Percentiles rank a stretch among this genome's conserved stretches.
phyloP scores from a whole-genome alignment of 2,329 filamentous ascomycete species.

The Phialocephala sp. region DNA sequence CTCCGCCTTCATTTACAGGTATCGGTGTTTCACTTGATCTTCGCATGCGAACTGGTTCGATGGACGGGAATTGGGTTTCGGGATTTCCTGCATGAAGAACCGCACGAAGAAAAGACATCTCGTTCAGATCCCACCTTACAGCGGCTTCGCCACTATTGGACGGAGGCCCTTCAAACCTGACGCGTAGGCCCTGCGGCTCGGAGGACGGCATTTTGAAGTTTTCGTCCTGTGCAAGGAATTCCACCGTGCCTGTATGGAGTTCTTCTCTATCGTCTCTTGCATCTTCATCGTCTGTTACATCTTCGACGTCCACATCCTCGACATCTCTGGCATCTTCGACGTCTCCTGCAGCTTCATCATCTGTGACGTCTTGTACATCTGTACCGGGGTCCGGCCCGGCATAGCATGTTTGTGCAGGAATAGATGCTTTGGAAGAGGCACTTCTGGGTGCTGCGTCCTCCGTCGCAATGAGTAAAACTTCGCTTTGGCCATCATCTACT shows the following conservation, averaged over 20 bases:
- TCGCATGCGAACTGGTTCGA: not conserved
- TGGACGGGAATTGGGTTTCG: not conserved
- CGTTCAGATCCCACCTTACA: not conserved
- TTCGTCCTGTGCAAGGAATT: not conserved
- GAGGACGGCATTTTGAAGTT: not conserved
- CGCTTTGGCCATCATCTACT: not conserved
- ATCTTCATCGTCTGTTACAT: not conserved
- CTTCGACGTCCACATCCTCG: not conserved
- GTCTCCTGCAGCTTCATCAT: not conserved
- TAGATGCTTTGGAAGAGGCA: not conserved
- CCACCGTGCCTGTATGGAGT: not conserved
- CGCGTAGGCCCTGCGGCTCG: not conserved
- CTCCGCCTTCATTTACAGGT: not conserved
- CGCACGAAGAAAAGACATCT: conserved; percentile 4
- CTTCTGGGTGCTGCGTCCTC: not conserved
- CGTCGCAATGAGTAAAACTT: not conserved
- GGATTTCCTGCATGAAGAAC: not conserved
- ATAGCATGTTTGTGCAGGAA: not conserved
- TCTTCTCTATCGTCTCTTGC: not conserved
- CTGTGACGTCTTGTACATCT: not conserved
- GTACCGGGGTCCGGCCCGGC: not conserved
- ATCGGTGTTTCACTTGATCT: not conserved
- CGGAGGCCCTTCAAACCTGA: not conserved
- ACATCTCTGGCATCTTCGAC: not conserved
- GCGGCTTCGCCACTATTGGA: not conserved